These are phyloP conservation scores for Apiospora sp. DNA, from an alignment of 2,329 filamentous ascomycete genomes.

Conservation along the genomic window DNA sequence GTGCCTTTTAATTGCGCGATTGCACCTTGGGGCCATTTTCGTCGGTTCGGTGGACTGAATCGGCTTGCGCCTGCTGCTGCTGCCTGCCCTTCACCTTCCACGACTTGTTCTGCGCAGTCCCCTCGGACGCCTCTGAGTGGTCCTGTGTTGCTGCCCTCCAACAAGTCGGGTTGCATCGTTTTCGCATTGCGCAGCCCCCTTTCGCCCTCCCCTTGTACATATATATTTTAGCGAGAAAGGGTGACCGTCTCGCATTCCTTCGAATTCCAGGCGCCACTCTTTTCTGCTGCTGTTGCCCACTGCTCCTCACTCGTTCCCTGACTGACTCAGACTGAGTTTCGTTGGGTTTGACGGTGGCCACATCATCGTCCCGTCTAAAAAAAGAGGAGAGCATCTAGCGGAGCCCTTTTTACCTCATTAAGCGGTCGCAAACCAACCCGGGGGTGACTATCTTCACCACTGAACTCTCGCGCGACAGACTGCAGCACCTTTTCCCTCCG, in stretches of 20 bases:
- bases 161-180: constrained; percentile 21
- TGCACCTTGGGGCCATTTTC: constrained; percentile 10
- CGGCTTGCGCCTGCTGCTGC: neutral
- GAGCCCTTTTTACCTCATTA: constrained; percentile 16
- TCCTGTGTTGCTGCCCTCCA: constrained; percentile 12
- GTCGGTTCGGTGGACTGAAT: constrained; percentile 11
- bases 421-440: constrained; percentile 14
- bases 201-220: constrained; percentile 27
- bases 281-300: constrained; percentile 26
- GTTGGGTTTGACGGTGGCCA: constrained; percentile 45
- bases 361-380: constrained; percentile 37
- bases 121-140: constrained; percentile 6
- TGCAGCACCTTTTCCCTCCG: constrained; percentile 10
- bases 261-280: constrained; percentile 28
- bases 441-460: constrained; percentile 8
- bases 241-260: constrained; percentile 32
- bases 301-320: constrained; percentile 27
- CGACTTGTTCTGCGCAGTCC: neutral
- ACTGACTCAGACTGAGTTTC: constrained; percentile 45
- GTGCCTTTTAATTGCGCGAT: neutral
- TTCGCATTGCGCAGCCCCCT: constrained; percentile 29
- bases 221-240: constrained; percentile 20
- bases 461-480: constrained; percentile 14
- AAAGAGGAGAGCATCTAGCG: constrained; percentile 9
- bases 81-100: neutral